These are phyloP conservation scores for Phaeosphaeriaceae sp. DNA, from an alignment of 2,329 filamentous ascomycete species.

Conservation along the genomic window DNA sequence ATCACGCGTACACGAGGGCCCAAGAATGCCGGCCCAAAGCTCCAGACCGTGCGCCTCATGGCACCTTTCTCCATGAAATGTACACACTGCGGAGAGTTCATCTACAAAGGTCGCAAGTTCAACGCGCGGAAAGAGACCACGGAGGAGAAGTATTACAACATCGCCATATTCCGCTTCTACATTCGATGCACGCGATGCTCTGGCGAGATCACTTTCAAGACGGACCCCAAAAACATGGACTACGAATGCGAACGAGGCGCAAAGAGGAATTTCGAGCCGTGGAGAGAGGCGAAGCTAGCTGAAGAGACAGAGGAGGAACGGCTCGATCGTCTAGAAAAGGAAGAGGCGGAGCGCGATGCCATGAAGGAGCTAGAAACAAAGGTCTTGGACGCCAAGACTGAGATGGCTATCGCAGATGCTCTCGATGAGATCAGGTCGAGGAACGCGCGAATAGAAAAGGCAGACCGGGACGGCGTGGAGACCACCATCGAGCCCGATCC, in stretches of 20 bases:
- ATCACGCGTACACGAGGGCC: slow-evolving; percentile 72
- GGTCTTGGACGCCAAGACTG: slow-evolving; percentile 87
- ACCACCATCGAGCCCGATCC: slow-evolving; percentile 63
- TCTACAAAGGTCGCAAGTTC: slow-evolving; percentile 94
- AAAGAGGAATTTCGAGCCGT: slow-evolving; percentile 91
- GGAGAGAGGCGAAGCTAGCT: slow-evolving; percentile 71
- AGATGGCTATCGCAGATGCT: slow-evolving; percentile 97
- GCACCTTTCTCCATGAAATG: slow-evolving; percentile 85
- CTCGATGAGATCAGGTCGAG: slow-evolving; percentile 91
- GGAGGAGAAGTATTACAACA: slow-evolving; percentile 86
- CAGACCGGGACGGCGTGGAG: slow-evolving; percentile 67
- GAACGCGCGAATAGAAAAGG: slow-evolving; percentile 86
- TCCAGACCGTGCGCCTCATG: slow-evolving; percentile 90
- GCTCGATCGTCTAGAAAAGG: slow-evolving; percentile 80
- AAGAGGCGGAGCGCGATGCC: slow-evolving; percentile 82
- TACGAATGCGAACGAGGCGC: slow-evolving; percentile 83
- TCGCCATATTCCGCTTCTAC: slow-evolving; percentile 89
- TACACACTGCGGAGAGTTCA: slow-evolving; percentile 75
- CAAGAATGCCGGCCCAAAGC: slow-evolving; percentile 77
- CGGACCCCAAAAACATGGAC: slow-evolving; percentile 94
- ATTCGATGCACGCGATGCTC: slow-evolving; percentile 85
- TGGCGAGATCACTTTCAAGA: slow-evolving; percentile 89
- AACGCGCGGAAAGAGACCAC: slow-evolving; percentile 94
- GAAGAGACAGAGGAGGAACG: slow-evolving; percentile 88
- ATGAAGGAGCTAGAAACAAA: slow-evolving; percentile 97